These are phyloP conservation scores for Aspergillus spinulosporus DNA, from an alignment of 2,329 filamentous ascomycete species.

Conservation along the genomic window DNA sequence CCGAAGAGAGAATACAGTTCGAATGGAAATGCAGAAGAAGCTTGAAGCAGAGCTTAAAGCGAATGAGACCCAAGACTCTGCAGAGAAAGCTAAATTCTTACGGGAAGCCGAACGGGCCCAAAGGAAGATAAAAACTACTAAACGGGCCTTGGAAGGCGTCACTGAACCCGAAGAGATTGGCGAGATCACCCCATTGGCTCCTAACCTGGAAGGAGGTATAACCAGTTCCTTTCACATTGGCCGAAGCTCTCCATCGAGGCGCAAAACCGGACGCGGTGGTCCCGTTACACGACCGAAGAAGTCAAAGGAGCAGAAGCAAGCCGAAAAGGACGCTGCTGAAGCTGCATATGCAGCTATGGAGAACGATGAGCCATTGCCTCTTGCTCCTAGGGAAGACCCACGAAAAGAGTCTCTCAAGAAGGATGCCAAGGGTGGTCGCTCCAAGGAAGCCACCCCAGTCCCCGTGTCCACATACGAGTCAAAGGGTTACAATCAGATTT, in stretches of 20 bases:
- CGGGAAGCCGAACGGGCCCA: conserved; percentile 85
- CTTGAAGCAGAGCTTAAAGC: conserved; percentile 76
- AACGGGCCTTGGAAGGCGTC: conserved; percentile 80
- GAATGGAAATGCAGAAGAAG: conserved; percentile 82
- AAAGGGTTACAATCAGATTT: conserved; percentile 94
- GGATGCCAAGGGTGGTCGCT: conserved; percentile 40
- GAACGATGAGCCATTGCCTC: conserved; percentile 46
- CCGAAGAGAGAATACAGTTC: conserved; percentile 89
- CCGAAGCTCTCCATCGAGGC: conserved; percentile 53
- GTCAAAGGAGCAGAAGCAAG: conserved; percentile 72
- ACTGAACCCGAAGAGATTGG: conserved; percentile 71
- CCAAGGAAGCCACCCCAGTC: conserved; percentile 46
- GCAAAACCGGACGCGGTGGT: conserved; percentile 55
- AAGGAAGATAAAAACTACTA: conserved; percentile 90
- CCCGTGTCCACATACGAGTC: conserved; percentile 72
- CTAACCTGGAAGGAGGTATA: conserved; percentile 79
- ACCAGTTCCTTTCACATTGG: conserved; percentile 80
- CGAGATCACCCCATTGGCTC: conserved; percentile 69
- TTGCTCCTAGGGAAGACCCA: conserved; percentile 60
- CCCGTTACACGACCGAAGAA: conserved; percentile 72
- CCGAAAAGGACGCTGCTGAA: conserved; percentile 74
- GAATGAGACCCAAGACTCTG: conserved; percentile 74
- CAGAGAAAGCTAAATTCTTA: conserved; percentile 76
- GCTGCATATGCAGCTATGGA: conserved; percentile 75
- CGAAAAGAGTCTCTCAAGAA: conserved; percentile 47